phyloP scores from a whole-genome alignment of 1,284 basidiomycete species.

The Cryptococcus sp. region DNA sequence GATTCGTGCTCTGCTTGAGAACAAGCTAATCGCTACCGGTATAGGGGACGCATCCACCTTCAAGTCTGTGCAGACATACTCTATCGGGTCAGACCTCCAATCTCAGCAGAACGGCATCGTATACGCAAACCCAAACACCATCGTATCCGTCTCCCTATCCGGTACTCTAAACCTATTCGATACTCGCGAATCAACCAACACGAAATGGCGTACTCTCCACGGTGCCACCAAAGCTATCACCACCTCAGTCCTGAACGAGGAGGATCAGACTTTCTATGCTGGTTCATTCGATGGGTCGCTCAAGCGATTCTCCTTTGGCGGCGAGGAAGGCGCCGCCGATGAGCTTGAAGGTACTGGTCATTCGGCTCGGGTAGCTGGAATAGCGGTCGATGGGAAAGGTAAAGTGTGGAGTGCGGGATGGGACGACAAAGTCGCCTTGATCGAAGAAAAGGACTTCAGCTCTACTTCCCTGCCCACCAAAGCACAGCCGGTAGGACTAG shows the following conservation, averaged over 20 bases:
- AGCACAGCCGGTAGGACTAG: slow-evolving; percentile 74
- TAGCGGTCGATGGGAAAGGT: slow-evolving; percentile 57
- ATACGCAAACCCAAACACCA: slow-evolving; percentile 70
- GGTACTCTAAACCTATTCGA: slow-evolving; percentile 87
- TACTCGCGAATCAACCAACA: slow-evolving; percentile 64
- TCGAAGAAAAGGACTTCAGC: slow-evolving; percentile 57
- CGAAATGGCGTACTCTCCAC: slow-evolving; percentile 62
- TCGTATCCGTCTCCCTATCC: slow-evolving; percentile 82
- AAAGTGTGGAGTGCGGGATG: slow-evolving; percentile 70
- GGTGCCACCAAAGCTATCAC: slow-evolving; percentile 80
- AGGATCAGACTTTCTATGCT: slow-evolving; percentile 66
- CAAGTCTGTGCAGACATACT: slow-evolving; percentile 69
- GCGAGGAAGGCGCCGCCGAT: slow-evolving; percentile 55
- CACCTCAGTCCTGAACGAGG: slow-evolving; percentile 57
- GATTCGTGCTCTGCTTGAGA: background rate
- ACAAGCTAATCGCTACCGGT: background rate
- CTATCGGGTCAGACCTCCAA: slow-evolving; percentile 66
- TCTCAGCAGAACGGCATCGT: slow-evolving; percentile 86
- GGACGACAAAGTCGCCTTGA: slow-evolving; percentile 72
- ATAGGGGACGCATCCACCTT: slow-evolving; percentile 76
- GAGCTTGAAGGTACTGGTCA: slow-evolving; percentile 68
- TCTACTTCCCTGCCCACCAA: slow-evolving; percentile 51
- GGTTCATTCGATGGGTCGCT: slow-evolving; percentile 83
- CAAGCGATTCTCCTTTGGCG: slow-evolving; percentile 59
- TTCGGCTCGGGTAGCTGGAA: slow-evolving; percentile 67